Evolutionary conservation across 2,329 filamentous ascomycete species (phyloP).

Genomic region (Stromatinia cepivora): DNA sequence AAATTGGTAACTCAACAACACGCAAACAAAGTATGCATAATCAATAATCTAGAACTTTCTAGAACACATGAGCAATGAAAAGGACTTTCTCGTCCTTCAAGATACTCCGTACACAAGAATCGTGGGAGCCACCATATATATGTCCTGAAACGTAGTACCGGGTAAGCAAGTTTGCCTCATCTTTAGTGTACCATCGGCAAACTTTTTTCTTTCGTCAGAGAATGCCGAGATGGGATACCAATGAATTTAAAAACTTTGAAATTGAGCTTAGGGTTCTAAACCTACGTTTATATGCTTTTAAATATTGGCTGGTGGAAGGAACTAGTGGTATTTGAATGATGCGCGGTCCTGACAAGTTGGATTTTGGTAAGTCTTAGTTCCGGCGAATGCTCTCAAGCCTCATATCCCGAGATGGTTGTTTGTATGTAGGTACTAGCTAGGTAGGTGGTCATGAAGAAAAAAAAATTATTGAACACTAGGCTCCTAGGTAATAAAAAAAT

Average conservation of each 20-base stretch:
- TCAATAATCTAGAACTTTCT: constrained; percentile 5
- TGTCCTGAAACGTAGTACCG: not conserved
- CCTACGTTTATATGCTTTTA: not conserved
- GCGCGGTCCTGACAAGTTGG: not conserved
- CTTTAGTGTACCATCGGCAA: not conserved
- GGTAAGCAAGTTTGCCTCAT: not conserved
- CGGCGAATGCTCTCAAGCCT: not conserved
- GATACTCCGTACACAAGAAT: not conserved
- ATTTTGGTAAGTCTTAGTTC: not conserved
- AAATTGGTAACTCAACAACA: not conserved
- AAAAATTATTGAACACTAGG: not conserved
- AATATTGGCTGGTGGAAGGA: not conserved
- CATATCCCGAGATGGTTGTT: not conserved
- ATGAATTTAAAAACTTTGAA: not conserved
- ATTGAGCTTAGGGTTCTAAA: not conserved
- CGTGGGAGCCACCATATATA: not conserved
- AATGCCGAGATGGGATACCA: not conserved
- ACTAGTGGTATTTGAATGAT: not conserved
- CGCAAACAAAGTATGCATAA: not conserved
- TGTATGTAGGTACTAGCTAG: not conserved
- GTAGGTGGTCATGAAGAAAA: not conserved
- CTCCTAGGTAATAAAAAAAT: not conserved
- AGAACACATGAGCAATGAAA: not conserved
- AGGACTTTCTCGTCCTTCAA: not conserved
- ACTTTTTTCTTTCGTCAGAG: not conserved